A percentile compares a stretch with the other conserved stretches of the same genome.
phyloP scores from a whole-genome alignment of 192 early-diverging fungal genomes.

The Coemansia reversa region DNA sequence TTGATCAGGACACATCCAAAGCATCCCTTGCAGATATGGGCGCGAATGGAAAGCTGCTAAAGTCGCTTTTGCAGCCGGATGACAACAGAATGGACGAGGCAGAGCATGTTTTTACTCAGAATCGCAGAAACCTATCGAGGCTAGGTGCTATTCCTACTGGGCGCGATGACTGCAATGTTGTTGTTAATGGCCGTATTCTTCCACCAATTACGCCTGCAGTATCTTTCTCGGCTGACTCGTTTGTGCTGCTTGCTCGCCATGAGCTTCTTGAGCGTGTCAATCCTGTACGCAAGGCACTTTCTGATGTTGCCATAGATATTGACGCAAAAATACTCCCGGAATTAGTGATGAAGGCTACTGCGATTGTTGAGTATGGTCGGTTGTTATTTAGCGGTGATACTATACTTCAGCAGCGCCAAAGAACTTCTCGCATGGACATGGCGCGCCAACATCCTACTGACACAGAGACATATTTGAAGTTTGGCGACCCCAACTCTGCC shows the following conservation, averaged over 20 bases:
- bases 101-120: slow-evolving; percentile 22
- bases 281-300: slow-evolving; percentile 23
- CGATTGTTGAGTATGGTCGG: slow-evolving; percentile 29
- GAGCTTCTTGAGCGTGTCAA: slow-evolving; percentile 60
- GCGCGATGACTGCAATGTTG: slow-evolving; percentile 31
- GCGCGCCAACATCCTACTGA: background rate
- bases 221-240: slow-evolving; percentile 57
- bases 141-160: slow-evolving; percentile 19
- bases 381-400: slow-evolving; percentile 11
- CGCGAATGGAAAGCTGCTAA: slow-evolving; percentile 10
- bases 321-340: background rate
- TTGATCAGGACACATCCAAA: background rate
- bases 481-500: slow-evolving; percentile 16
- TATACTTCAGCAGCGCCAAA: slow-evolving; percentile 19
- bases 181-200: slow-evolving; percentile 67
- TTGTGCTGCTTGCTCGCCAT: slow-evolving; percentile 58
- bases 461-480: slow-evolving; percentile 5
- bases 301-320: slow-evolving; percentile 1
- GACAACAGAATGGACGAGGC: slow-evolving; percentile 20
- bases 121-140: background rate
- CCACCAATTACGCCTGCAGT: slow-evolving; percentile 38
- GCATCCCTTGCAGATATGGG: background rate
- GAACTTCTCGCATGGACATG: slow-evolving; percentile 2
- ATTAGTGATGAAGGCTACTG: slow-evolving; percentile 18
- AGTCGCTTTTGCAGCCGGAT: background rate